Base-by-base conservation (phyloP, 495 filamentous ascomycete genomes). In the Margaritispora aquatica region DNA sequence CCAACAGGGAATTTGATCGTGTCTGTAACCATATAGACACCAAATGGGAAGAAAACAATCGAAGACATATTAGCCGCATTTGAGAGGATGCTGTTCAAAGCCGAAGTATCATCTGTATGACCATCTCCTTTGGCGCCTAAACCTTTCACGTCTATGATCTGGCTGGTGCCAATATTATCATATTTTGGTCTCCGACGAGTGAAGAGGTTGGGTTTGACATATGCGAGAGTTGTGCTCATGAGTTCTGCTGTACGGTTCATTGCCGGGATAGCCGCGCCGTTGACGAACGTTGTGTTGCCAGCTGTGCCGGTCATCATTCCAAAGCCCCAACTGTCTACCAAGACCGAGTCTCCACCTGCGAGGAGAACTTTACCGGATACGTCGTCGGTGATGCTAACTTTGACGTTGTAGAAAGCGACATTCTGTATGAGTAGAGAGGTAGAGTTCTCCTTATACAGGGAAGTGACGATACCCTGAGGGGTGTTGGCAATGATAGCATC, bases 61-160 rank as follows among this genome's bases (percentile, higher is more conserved):
- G 52, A 24, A 10, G 2, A 1, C 3, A 36, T 15, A 22, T 36
- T 36, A 15, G 27, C 26, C 21, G 15, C 1, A 22, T 11, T 36
- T 2, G 15, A 1, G 2, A 9, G 19, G 7, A 41, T 22, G 21
- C 21, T 22, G 13, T 82, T 82, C 65, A 84, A 81, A 10, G 80
- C 80, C 26, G 54, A 73, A 0, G 80, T 82, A 64, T 83, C 81
- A 61, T 84, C 59, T 1, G 36, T 51, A 0, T 11, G 19, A 10
- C 63, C 63, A 19, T 55, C 38, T n/a, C 51, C 55, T 2, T n/a
- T 29, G 1, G 63, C 63, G 26, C 64, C 64, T 23, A 34, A 63
- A 34, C 5, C 29, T 5, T 5, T 34, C 5, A 34, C 29, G 29
- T 34, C 29, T 5, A 34, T 5, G 13, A 34, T 34, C 13, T 34